Evolutionary conservation across 345 rosid species (phyloP).

Genomic region (Syzygium oleosum): DNA sequence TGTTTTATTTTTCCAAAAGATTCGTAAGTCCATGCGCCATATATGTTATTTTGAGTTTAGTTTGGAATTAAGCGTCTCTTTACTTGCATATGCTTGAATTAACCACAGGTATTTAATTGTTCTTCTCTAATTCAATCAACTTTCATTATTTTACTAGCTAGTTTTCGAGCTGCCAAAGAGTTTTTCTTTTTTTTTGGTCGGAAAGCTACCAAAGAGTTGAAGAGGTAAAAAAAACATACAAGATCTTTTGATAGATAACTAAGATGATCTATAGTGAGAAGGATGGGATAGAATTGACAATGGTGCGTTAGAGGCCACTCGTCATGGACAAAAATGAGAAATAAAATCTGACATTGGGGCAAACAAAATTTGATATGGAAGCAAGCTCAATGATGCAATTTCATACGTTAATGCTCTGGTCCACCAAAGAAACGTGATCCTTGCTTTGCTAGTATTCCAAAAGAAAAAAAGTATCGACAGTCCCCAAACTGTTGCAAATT

Average conservation of each 20-base stretch:
- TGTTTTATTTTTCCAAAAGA: not conserved
- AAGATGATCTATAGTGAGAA: no score
- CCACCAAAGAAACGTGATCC: not conserved
- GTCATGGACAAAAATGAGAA: not conserved
- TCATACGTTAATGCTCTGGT: not conserved
- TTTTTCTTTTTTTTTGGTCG: no score
- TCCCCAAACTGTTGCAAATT: not conserved
- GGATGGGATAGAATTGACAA: no score
- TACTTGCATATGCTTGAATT: not conserved
- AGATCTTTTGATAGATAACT: not conserved
- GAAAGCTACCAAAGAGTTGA: not conserved
- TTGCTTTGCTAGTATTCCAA: not conserved
- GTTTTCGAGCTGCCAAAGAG: no score
- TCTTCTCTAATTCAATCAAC: not conserved
- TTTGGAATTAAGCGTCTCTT: not conserved
- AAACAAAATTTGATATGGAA: not conserved
- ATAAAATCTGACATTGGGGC: not conserved
- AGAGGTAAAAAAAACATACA: no score
- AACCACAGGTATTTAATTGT: not conserved
- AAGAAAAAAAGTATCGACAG: not conserved
- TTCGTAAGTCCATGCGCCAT: not conserved
- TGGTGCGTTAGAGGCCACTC: not conserved
- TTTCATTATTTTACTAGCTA: not conserved
- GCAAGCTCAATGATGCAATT: no score
- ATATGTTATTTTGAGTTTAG: rapidly evolving